A percentile compares a stretch with the other conserved stretches of the same genome.
These are phyloP conservation scores for Kingdonia uniflora DNA, from an alignment of 164 flowering plant genomes.

Conservation along the genomic window DNA sequence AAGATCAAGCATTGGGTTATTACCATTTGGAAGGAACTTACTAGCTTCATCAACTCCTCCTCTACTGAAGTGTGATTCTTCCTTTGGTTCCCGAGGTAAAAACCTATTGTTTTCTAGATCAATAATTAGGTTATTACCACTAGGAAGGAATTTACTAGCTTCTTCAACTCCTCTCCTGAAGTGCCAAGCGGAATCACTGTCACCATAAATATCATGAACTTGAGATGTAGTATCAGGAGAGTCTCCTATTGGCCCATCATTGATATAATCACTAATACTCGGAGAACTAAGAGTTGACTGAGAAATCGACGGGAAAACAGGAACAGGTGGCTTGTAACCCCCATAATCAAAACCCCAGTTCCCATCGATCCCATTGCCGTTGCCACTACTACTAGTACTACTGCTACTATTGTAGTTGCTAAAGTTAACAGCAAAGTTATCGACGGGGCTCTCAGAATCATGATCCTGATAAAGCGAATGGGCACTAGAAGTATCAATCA, in stretches of 20 bases:
- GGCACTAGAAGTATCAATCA: no score
- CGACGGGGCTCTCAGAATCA: conserved; percentile 19
- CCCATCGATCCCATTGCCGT: conserved; percentile 9
- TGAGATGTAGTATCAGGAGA: conserved; percentile 33
- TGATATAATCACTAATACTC: conserved; percentile 9
- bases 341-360: conserved; percentile 13
- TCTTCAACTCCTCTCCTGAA: conserved; percentile 65
- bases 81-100: conserved; percentile 5
- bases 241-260: conserved; percentile 39
- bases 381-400: conserved; percentile 9
- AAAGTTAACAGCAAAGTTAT: conserved; percentile 1
- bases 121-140: conserved; percentile 12
- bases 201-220: conserved; percentile 27
- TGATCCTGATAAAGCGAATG: conserved; percentile 9
- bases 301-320: conserved; percentile 11
- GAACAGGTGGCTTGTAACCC: conserved; percentile 15
- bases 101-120: not conserved
- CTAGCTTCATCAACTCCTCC: no score
- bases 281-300: conserved; percentile 33
- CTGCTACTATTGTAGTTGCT: conserved; percentile 4
- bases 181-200: conserved; percentile 45
- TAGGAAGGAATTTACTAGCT: conserved; percentile 43
- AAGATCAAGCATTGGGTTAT: no score
- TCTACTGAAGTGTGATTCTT: conserved; percentile 1
- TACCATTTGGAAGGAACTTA: no score